Evolutionary conservation across 2,329 filamentous ascomycete genomes (phyloP), one percentile per base, ranked within the genome.

Genomic region (Colletotrichum gigasporum): DNA sequence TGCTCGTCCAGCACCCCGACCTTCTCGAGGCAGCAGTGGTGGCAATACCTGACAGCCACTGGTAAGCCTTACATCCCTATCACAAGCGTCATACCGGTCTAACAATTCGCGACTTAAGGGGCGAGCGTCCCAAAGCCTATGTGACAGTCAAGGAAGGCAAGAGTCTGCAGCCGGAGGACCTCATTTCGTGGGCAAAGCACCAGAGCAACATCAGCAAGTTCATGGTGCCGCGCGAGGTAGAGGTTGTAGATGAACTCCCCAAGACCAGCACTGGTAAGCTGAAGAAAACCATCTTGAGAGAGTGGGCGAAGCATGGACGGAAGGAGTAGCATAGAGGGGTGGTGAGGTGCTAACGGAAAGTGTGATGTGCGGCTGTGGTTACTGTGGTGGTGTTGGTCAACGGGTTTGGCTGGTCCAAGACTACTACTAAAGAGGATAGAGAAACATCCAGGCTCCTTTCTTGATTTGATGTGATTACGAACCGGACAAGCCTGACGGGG

Each of bases 211-310:
- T 99, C 70, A 94, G 91, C 79, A 89, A 89, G 68, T 99, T 97
- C 74, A 98, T 98, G 96, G 90, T 91, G 12, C 88, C 88, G 24
- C 77, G 85, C 39, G 88, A 90, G 73, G 86, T 90, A 1, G 92
- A 97, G 76, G 82, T 98, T 42, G 87, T 99, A n/a, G 69, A 81
- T 5, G 94, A 97, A 76, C 82, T 99, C 68, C 96, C 96, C 9
- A 99, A 99, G 86, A 99, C 96, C 26, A 96, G 92, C 76, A 99
- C 96, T 1, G 96, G 96, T 3, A 99, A 99, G 85, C 85, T 98
- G 65, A 90, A 93, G 85, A 99, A 99, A 87, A 98, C 97, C 72
- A 87, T 97, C 6, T 78, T 99, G 58, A 83, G 96, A 65, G 91
- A 93, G 70, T 97, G 94, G 95, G 92, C 91, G 2, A 92, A 87